These are phyloP conservation scores for Pholiota microspora DNA, from an alignment of 768 basidiomycete genomes.

Conservation along the genomic window DNA sequence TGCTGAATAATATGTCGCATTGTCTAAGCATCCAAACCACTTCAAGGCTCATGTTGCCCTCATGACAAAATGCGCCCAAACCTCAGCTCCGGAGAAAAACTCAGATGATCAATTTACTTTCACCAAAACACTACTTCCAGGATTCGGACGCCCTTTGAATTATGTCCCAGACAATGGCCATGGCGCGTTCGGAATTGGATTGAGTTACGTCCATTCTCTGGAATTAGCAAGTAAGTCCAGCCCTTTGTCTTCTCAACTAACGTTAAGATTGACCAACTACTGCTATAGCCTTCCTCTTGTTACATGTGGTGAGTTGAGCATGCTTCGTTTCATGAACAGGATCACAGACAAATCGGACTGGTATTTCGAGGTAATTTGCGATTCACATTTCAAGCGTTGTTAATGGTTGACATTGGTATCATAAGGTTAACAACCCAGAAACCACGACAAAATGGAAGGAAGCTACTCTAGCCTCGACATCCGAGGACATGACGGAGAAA, in stretches of 20 bases:
- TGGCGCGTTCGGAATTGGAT: neutral
- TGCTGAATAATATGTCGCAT: too few relatives aligned
- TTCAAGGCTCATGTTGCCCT: too few relatives aligned
- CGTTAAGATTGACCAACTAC: neutral
- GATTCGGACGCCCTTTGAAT: constrained; percentile 27
- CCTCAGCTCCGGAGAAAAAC: too few relatives aligned
- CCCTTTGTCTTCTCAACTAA: neutral
- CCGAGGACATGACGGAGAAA: constrained; percentile 20
- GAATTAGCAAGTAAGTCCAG: constrained; percentile 7
- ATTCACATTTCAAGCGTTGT: neutral
- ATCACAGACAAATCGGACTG: constrained; percentile 33
- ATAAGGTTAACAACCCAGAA: constrained; percentile 20
- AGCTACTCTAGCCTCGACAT: constrained; percentile 15
- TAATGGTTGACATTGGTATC: neutral
- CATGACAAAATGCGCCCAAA: too few relatives aligned
- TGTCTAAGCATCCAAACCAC: too few relatives aligned
- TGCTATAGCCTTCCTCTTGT: constrained; percentile 16
- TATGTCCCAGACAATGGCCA: constrained; percentile 13
- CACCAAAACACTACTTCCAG: constrained; percentile 20
- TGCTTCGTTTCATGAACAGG: constrained; percentile 34
- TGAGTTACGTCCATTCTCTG: constrained; percentile 7
- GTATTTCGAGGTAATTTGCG: constrained; percentile 26
- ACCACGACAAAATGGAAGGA: constrained; percentile 25
- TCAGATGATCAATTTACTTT: too few relatives aligned
- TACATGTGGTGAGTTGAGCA: constrained; percentile 30